phyloP scores from a whole-genome alignment of 1,139 yeast genomes.

The Saccharomycopsis crataegensis region DNA sequence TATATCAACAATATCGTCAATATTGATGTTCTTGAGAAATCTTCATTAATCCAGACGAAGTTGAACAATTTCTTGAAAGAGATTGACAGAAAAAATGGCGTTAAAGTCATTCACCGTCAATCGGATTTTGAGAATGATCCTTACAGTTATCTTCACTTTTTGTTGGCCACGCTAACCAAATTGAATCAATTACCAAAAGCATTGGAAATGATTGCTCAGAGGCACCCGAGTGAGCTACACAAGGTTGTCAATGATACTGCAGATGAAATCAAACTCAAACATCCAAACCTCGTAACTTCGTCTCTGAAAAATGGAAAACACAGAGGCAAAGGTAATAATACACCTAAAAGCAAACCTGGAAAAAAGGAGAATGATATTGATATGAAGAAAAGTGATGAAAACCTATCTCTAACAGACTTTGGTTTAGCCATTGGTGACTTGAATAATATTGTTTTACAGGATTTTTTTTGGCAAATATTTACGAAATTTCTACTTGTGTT shows the following conservation, averaged over 20 bases:
- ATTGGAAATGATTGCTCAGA: constrained; percentile 44
- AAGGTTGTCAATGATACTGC: constrained; percentile 53
- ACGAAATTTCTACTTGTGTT: constrained; percentile 54
- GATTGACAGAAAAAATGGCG: constrained; percentile 27
- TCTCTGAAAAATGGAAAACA: constrained; percentile 9
- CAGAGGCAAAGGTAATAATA: neutral
- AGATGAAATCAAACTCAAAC: constrained; percentile 54
- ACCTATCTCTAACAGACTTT: constrained; percentile 21
- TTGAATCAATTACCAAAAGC: constrained; percentile 60
- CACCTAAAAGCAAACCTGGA: too few relatives aligned
- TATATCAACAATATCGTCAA: constrained; percentile 50
- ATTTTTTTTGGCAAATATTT: constrained; percentile 63
- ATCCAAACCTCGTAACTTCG: constrained; percentile 32
- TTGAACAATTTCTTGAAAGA: constrained; percentile 39
- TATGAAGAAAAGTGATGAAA: neutral
- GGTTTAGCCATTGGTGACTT: constrained; percentile 34
- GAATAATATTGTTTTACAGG: constrained; percentile 54
- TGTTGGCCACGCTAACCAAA: constrained; percentile 52
- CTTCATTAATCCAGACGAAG: constrained; percentile 31
- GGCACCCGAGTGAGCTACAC: constrained; percentile 41
- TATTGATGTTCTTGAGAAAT: constrained; percentile 47
- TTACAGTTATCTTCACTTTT: constrained; percentile 46
- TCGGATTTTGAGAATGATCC: constrained; percentile 41
- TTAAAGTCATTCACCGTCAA: constrained; percentile 20
- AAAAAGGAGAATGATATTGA: neutral